Conservation (phyloP, 257 asterid genomes). For the Asclepias syriaca region DNA sequence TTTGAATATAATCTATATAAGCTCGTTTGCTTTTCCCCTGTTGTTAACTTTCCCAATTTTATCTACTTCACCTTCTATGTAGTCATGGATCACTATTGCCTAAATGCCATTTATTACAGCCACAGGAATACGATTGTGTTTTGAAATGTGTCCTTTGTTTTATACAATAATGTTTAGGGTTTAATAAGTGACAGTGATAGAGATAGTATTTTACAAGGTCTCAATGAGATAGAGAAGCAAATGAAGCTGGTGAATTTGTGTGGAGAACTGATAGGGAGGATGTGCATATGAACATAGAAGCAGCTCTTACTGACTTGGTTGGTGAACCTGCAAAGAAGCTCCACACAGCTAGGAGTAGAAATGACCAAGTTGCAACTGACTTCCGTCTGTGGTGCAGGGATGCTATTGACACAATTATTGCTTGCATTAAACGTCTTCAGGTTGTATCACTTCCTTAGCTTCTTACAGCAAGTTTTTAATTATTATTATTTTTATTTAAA, state of each 20-base stretch:
- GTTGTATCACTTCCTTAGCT: conserved; percentile 26
- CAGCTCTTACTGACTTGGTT: conserved; percentile 84
- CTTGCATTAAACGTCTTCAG: conserved; percentile 67
- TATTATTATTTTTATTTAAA: not conserved
- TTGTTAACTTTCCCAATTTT: not conserved
- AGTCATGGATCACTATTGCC: not conserved
- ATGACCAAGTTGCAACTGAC: conserved; percentile 95
- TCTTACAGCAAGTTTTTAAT: not conserved
- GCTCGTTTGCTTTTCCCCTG: not conserved
- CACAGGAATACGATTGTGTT: not conserved
- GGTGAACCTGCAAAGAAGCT: conserved; percentile 99
- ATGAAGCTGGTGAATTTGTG: conserved; percentile 66
- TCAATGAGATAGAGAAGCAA: conserved; percentile 60
- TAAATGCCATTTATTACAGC: not conserved
- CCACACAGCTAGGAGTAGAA: conserved; percentile 93
- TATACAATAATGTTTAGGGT: conserved; percentile 41
- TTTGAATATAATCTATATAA: not conserved
- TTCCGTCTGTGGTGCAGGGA: conserved; percentile 95
- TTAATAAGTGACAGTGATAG: conserved; percentile 73
- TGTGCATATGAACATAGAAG: conserved; percentile 98
- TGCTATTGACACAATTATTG: conserved; percentile 58
- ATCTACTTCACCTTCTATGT: not conserved
- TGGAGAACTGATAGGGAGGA: conserved; percentile 99
- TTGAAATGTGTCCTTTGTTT: not conserved
- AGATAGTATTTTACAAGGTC: conserved; percentile 62